Evolutionary conservation across 352 stramenopile species (phyloP), one percentile per base, ranked within the genome.

Genomic region (Phytophthora meadii): DNA sequence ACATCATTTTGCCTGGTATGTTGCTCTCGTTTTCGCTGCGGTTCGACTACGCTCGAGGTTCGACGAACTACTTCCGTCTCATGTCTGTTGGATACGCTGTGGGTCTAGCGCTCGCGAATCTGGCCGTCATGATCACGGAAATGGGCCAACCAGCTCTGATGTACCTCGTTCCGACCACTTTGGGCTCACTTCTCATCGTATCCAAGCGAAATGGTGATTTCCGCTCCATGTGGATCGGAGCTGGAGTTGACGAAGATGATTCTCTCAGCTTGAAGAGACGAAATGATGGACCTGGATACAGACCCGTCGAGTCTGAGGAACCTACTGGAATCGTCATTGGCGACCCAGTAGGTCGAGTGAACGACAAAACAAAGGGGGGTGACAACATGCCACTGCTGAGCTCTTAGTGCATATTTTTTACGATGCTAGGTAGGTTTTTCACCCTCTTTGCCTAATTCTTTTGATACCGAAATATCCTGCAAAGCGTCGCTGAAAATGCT

Each of bases 1-100:
- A 99, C 80, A 98, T 99, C 61, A 97, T 98, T 17, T 60, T 99
- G 32, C 95, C 95, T 6, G 96, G 97, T 2, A 79, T 99, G 61
- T 72, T 99, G 32, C 74, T 99, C 11, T 95, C 93, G 47, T 98
- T 98, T 71, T 87, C 87, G 1, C 76, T 94, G 15, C 87, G 94
- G 8, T 98, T 95, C 59, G 97, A 99, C 82, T 96, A 92, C 51
- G 70, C 66, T 3, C 65, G 77, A 7, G 61, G 61, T 10, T 54
- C 49, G 0, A 77, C 60, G 5, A 80, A 78, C 40, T 98, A 98
- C 81, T 99, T 98, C 70, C 59, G 72, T 24, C 80, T 88, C 0
- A 76, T 98, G 50, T 82, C 90, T 34, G 73, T 98, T 15, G 92
- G 89, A 6, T 99, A 99, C 74, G 94, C 92, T 5, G 77, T 98